Evolutionary conservation across 495 filamentous ascomycete genomes (phyloP).

Genomic region (Clavariopsis aquatica): DNA sequence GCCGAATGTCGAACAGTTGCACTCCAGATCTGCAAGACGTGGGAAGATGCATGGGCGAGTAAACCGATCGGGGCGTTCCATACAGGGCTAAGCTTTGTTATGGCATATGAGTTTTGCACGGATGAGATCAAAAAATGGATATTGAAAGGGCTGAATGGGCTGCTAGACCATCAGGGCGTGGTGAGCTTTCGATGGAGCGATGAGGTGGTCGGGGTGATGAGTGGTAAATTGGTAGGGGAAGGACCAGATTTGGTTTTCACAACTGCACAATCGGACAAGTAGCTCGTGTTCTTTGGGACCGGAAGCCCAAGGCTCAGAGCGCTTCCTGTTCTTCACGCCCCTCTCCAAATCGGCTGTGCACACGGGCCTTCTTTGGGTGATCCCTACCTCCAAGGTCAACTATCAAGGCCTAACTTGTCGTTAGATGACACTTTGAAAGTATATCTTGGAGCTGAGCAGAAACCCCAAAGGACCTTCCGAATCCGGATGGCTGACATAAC

Average conservation of each 20-base stretch:
- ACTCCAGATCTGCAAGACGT: conserved; percentile 30
- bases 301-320: too few relatives aligned
- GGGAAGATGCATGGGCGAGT: conserved; percentile 33
- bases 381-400: too few relatives aligned
- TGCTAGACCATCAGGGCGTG: conserved; percentile 25
- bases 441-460: too few relatives aligned
- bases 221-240: conserved; percentile 15
- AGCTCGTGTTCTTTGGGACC: background rate
- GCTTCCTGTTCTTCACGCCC: too few relatives aligned
- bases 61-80: conserved; percentile 33
- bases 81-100: conserved; percentile 25
- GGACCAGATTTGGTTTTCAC: conserved; percentile 18
- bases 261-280: background rate
- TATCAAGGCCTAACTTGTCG: too few relatives aligned
- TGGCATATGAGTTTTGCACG: conserved; percentile 29
- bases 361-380: too few relatives aligned
- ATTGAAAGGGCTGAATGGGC: conserved; percentile 17
- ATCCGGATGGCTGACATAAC: background rate
- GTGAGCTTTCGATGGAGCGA: conserved; percentile 21
- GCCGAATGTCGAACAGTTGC: conserved; percentile 21
- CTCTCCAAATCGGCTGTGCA: too few relatives aligned
- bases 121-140: conserved; percentile 19
- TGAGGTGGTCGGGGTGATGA: conserved; percentile 7
- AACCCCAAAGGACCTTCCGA: background rate
- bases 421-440: too few relatives aligned